Percentiles rank a stretch among this genome's conserved stretches.
Conservation (phyloP, 2,329 filamentous ascomycete genomes). For the Setomelanomma holmii region DNA sequence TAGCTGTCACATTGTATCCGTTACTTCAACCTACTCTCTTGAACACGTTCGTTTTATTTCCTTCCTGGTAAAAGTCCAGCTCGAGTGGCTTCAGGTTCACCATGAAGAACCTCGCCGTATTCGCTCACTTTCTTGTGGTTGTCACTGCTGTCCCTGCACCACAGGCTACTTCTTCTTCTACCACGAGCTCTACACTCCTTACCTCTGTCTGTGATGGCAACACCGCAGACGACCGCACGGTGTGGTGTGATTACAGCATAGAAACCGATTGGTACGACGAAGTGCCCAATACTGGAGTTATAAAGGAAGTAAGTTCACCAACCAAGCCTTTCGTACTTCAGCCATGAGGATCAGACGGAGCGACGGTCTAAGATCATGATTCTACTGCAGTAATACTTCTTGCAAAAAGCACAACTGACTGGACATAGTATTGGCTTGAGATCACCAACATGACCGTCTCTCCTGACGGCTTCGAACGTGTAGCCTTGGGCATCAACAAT, state of each 20-base stretch:
- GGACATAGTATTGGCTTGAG: conserved; percentile 61
- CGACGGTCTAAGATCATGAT: too few relatives aligned
- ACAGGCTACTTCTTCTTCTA: conserved; percentile 5
- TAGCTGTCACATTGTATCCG: too few relatives aligned
- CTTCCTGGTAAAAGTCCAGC: neutral
- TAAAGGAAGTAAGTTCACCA: conserved; percentile 56
- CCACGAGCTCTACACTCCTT: conserved; percentile 8
- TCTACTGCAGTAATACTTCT: neutral
- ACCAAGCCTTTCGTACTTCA: too few relatives aligned
- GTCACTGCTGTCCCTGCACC: conserved; percentile 9
- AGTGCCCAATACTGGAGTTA: conserved; percentile 60
- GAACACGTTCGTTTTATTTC: neutral
- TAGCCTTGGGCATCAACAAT: conserved; percentile 26
- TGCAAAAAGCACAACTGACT: neutral
- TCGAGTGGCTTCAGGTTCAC: too few relatives aligned
- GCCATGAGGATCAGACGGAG: too few relatives aligned
- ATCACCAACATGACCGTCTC: conserved; percentile 65
- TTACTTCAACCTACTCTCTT: neutral
- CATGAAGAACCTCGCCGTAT: neutral
- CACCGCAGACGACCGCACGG: conserved; percentile 29
- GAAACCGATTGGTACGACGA: conserved; percentile 61
- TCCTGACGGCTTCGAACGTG: conserved; percentile 57
- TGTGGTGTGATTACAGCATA: conserved; percentile 57
- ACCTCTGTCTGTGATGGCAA: conserved; percentile 31
- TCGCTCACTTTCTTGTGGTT: neutral